Conservation (phyloP, 139 green algal species). For the Chlamydomonas sphaeroides region DNA sequence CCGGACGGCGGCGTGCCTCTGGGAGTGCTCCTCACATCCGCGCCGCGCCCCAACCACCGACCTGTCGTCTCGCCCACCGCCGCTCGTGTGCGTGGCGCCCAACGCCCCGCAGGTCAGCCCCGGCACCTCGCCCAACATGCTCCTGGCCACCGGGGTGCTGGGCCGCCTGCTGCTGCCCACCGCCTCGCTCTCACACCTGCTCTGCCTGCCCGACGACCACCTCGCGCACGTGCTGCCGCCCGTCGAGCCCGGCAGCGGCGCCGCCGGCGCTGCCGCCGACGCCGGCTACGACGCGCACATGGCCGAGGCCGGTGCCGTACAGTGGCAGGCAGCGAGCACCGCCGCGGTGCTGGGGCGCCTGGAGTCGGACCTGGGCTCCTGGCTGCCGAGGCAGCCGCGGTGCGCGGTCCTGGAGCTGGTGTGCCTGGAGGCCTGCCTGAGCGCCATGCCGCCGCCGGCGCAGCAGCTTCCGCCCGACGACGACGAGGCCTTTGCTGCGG, state of each 20-base stretch:
- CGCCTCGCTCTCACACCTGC: conserved; percentile 9
- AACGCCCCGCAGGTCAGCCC: not conserved
- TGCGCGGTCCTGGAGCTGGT: not conserved
- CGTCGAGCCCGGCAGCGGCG: not conserved
- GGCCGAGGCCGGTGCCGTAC: conserved; percentile 3
- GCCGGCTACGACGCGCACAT: not conserved
- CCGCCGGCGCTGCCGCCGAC: not conserved
- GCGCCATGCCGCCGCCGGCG: not conserved
- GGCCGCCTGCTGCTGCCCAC: conserved; percentile 28
- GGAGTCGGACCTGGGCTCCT: not conserved
- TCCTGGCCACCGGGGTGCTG: conserved; percentile 17
- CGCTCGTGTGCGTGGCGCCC: too few relatives aligned
- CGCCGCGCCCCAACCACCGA: too few relatives aligned
- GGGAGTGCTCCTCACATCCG: too few relatives aligned
- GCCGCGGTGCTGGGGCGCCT: conserved; percentile 15
- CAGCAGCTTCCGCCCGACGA: too few relatives aligned
- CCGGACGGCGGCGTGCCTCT: too few relatives aligned
- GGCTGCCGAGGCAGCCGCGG: conserved; percentile 17
- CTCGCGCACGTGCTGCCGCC: conserved; percentile 5
- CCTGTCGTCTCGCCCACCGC: too few relatives aligned
- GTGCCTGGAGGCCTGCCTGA: conserved; percentile 25
- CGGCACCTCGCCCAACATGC: not conserved
- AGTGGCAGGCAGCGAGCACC: not conserved
- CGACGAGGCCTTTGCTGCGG: too few relatives aligned
- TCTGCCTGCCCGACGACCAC: conserved; percentile 17